These are phyloP conservation scores for Blastobotrys americana DNA, from an alignment of 805 yeast species.

Conservation along the genomic window DNA sequence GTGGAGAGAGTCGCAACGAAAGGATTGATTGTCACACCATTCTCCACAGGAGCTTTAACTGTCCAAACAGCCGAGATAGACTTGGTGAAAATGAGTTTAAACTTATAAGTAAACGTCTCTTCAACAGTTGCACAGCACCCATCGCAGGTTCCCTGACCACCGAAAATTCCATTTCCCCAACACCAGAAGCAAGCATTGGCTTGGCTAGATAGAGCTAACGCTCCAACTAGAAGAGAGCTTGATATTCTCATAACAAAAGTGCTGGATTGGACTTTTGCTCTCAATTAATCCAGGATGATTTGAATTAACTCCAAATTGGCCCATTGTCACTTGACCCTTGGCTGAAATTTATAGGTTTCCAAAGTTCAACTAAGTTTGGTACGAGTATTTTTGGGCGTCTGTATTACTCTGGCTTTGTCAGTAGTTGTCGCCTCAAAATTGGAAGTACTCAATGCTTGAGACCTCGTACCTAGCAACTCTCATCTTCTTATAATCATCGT, in stretches of 20 bases:
- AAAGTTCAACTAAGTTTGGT: too few relatives aligned
- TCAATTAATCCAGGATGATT: not conserved
- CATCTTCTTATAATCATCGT: not conserved
- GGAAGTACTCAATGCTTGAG: not conserved
- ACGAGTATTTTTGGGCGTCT: not conserved
- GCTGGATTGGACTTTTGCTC: not conserved
- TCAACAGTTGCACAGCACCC: conserved; percentile 29
- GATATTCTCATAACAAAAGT: not conserved
- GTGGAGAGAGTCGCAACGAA: conserved; percentile 22
- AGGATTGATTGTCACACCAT: conserved; percentile 15
- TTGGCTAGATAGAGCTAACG: conserved; percentile 8
- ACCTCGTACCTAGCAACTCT: not conserved
- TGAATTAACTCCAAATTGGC: not conserved
- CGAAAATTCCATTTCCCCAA: conserved; percentile 18
- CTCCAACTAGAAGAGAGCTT: conserved; percentile 10
- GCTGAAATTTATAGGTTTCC: not conserved
- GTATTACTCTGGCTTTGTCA: not conserved
- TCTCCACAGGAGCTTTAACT: conserved; percentile 19
- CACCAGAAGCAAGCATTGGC: conserved; percentile 24
- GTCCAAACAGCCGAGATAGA: conserved; percentile 20
- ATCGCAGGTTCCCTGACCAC: conserved; percentile 19
- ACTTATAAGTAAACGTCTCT: conserved; percentile 21
- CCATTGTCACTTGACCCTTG: not conserved
- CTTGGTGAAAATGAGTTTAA: conserved; percentile 12
- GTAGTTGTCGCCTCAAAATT: not conserved